These are phyloP conservation scores for Candolleomyces aberdarensis DNA, from an alignment of 768 basidiomycete species.

Conservation along the genomic window DNA sequence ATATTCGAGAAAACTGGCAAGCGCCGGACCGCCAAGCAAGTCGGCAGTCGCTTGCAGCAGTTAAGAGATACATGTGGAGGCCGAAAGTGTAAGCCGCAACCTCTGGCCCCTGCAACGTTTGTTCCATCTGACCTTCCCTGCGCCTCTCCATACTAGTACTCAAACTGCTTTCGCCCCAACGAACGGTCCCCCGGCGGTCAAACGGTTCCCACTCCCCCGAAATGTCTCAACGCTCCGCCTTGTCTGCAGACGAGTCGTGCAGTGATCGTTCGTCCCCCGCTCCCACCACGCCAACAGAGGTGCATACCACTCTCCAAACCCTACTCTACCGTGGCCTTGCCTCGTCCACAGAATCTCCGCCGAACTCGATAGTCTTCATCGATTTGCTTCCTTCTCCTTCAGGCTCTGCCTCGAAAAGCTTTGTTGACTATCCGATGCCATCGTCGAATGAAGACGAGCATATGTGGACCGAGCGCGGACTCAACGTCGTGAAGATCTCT, in stretches of 20 bases:
- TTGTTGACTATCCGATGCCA: conserved; percentile 41
- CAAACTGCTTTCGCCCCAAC: conserved; percentile 41
- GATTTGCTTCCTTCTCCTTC: conserved; percentile 38
- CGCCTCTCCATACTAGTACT: conserved; percentile 32
- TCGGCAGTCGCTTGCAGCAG: conserved; percentile 78
- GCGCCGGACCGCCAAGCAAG: conserved; percentile 72
- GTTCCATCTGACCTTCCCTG: conserved; percentile 6
- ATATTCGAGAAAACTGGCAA: conserved; percentile 69
- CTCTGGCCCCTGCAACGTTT: not conserved
- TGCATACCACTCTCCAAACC: conserved; percentile 29
- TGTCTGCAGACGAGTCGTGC: conserved; percentile 27
- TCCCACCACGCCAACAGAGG: conserved; percentile 38
- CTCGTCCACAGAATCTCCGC: conserved; percentile 21
- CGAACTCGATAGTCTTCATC: conserved; percentile 41
- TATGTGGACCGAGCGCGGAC: conserved; percentile 8
- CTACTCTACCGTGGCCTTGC: conserved; percentile 30
- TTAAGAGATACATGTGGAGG: conserved; percentile 72
- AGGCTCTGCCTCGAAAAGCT: conserved; percentile 23
- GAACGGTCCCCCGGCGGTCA: conserved; percentile 22
- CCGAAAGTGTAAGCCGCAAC: conserved; percentile 52
- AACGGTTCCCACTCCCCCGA: conserved; percentile 26
- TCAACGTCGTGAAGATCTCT: conserved; percentile 5
- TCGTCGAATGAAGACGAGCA: conserved; percentile 35
- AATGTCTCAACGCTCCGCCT: conserved; percentile 20
- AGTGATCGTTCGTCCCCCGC: conserved; percentile 37